phyloP scores from a whole-genome alignment of 1,139 yeast species.

The Saccharomycopsis phalli region DNA sequence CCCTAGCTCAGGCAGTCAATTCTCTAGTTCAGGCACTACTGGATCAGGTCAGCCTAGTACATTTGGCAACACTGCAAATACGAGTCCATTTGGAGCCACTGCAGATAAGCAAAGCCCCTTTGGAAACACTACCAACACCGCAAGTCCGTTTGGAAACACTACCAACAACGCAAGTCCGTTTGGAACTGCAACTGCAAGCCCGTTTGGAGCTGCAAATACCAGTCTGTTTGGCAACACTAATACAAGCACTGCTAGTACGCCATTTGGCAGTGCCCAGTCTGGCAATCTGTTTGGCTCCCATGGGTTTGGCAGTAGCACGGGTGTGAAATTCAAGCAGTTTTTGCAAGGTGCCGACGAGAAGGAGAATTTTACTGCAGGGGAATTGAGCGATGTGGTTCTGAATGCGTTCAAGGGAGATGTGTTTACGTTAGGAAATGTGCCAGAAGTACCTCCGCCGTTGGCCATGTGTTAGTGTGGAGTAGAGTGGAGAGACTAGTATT shows the following conservation, averaged over 20 bases:
- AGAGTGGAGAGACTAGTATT: too few species aligned
- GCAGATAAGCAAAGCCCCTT: constrained; percentile 2
- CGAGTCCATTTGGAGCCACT: constrained; percentile 2
- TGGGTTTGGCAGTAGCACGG: not conserved
- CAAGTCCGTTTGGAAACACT: constrained; percentile 3
- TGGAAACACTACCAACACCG: constrained; percentile 1
- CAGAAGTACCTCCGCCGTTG: constrained; percentile 15
- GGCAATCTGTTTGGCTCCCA: not conserved
- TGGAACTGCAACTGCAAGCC: constrained; percentile 1
- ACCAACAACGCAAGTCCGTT: constrained; percentile 1
- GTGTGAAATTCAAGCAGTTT: not conserved
- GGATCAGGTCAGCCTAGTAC: too few species aligned
- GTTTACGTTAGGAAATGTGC: constrained; percentile 11
- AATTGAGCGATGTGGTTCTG: constrained; percentile 1
- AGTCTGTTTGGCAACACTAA: constrained; percentile 7
- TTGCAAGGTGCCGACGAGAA: not conserved
- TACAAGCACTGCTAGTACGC: not conserved
- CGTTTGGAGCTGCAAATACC: constrained; percentile 4
- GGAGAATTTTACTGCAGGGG: constrained; percentile 3
- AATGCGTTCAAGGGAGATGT: not conserved
- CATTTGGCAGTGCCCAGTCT: constrained; percentile 5
- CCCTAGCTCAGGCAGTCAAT: not conserved
- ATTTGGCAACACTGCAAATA: not conserved
- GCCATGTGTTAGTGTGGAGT: too few species aligned
- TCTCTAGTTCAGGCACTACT: too few species aligned